Evolutionary conservation across 1,284 basidiomycete genomes (phyloP).

Genomic region (Binderoboletus segoi): DNA sequence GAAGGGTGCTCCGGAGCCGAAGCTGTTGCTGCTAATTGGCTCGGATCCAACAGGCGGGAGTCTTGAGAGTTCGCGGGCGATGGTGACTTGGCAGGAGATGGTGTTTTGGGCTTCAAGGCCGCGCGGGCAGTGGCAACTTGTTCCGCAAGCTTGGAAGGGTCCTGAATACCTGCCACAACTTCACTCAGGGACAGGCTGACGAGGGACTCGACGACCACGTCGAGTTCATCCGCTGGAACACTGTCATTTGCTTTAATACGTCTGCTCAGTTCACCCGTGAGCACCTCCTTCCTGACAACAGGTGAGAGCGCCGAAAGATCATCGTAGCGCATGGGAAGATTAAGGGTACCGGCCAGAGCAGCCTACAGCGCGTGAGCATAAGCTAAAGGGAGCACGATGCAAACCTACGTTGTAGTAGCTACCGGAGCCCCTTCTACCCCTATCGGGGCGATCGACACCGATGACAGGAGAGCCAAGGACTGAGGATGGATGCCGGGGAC

Average conservation of each 20-base stretch:
- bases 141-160: conserved; percentile 61
- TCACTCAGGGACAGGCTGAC: conserved; percentile 71
- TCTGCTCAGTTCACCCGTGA: conserved; percentile 78
- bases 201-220: conserved; percentile 68
- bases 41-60: conserved; percentile 62
- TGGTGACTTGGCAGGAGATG: conserved; percentile 47
- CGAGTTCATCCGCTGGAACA: conserved; percentile 57
- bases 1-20: conserved; percentile 82
- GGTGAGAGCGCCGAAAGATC: conserved; percentile 78
- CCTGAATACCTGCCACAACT: conserved; percentile 74
- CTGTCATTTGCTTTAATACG: conserved; percentile 62
- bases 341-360: conserved; percentile 74
- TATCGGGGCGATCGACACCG: conserved; percentile 56
- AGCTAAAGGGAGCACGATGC: not conserved
- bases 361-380: conserved; percentile 48
- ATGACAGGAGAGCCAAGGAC: conserved; percentile 58
- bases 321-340: conserved; percentile 79
- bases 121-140: conserved; percentile 57
- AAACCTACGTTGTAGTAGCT: conserved; percentile 76
- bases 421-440: conserved; percentile 73
- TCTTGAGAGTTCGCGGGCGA: conserved; percentile 61
- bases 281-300: conserved; percentile 80
- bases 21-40: conserved; percentile 66
- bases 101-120: conserved; percentile 43
- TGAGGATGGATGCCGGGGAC: conserved; percentile 60